These are phyloP conservation scores for Yarrowia alimentaria DNA, from an alignment of 805 yeast species.

Conservation along the genomic window DNA sequence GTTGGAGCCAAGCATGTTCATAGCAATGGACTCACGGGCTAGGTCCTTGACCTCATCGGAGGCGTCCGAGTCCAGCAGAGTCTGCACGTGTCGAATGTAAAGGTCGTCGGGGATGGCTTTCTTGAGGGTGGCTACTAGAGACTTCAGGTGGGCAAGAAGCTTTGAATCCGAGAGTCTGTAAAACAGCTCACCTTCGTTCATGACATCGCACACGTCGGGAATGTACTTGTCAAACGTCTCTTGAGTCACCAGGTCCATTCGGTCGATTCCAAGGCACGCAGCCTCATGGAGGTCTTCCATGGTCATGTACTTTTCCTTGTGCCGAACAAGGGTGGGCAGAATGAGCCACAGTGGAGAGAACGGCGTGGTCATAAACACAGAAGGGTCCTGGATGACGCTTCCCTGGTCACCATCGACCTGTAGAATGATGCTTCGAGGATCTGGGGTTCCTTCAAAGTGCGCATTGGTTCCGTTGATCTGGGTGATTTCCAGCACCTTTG, in stretches of 20 bases:
- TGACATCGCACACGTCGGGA: constrained; percentile 15
- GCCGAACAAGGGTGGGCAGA: constrained; percentile 9
- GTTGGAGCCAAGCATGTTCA: constrained; percentile 24
- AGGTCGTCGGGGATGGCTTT: constrained; percentile 5
- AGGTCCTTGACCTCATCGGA: constrained; percentile 13
- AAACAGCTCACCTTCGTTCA: constrained; percentile 23
- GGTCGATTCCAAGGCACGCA: constrained; percentile 1
- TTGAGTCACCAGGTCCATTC: constrained; percentile 16
- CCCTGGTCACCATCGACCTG: constrained; percentile 20
- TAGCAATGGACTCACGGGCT: constrained; percentile 4
- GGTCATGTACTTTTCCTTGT: constrained; percentile 22
- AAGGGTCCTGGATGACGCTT: constrained; percentile 22
- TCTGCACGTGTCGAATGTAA: constrained; percentile 18
- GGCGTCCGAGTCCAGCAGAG: constrained; percentile 7
- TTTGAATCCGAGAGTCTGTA: constrained; percentile 12
- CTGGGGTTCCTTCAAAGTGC: constrained; percentile 19
- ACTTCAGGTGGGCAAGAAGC: constrained; percentile 2
- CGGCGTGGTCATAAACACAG: constrained; percentile 22
- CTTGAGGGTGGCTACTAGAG: background rate
- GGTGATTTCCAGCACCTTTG: constrained; percentile 25
- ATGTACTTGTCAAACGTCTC: constrained; percentile 17
- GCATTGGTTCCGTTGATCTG: constrained; percentile 25
- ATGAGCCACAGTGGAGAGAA: constrained; percentile 25
- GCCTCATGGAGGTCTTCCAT: constrained; percentile 23
- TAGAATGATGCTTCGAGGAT: constrained; percentile 9